Evolutionary conservation across 2,329 filamentous ascomycete species (phyloP), one percentile per base, ranked within the genome.

Genomic region (Fusarium humuli): DNA sequence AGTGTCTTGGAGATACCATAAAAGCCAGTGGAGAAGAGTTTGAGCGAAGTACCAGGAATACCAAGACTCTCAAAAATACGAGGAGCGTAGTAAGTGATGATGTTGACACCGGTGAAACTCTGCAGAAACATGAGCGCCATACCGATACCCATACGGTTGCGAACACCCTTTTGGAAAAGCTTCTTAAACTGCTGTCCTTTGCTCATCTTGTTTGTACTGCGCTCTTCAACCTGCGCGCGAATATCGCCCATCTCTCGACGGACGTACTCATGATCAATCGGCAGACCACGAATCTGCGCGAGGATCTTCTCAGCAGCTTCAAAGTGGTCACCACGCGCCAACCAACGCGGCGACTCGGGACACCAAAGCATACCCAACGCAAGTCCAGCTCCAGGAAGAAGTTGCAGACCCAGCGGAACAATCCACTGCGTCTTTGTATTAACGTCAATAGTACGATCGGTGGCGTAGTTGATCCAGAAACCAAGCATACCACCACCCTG

Each of bases 341-440:
- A 81, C 83, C 85, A 90, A 40, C 88, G 85, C 8, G 88, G 87
- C 1, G 87, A 89, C 72, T 90, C 87, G 45, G 86, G 85, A 79
- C 86, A 88, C 68, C 89, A 79, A 14, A 85, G 75, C 81, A 90
- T 90, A 69, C 84, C 84, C 37, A 80, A 57, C 49, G 86, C 80
- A 22, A 90, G 83, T 29, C 88, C 79, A 6, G 85, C 73, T 2
- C 87, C 86, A 0, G 87, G 87, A 4, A 89, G 79, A 32, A 83
- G 84, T 75, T 90, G 88, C 66, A 89, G 81, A 23, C 83, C 83
- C 11, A 90, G 80, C 0, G 87, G 88, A 3, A 90, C 82, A n/a
- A 88, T 84, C 79, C 85, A 89, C 49, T 76, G 74, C 0, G 75
- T 65, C 18, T 73, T 76, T 10, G 77, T 77, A 53, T 80, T 77